Base-by-base conservation (phyloP, 257 asterid genomes). In the Plectranthus barbatus region DNA sequence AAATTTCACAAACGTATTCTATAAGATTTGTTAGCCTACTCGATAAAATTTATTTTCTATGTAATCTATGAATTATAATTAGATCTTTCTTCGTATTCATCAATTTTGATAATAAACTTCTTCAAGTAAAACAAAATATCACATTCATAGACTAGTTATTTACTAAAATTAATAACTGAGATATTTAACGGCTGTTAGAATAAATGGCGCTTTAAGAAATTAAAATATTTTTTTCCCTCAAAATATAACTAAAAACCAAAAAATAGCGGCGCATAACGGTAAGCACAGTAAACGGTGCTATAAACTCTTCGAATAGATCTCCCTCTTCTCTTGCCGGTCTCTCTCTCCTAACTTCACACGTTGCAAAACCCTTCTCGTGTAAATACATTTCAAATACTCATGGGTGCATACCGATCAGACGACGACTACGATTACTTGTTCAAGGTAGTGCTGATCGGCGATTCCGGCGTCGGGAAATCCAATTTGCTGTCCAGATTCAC, bases 401-500 rank as follows among this genome's bases (percentile, higher is more conserved):
- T 79, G 84, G 84, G 84, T 60, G 81, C 84, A 26, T 80, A 80
- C 62, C 71, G 85, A 76, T 72, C 85, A 9, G 85, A 80, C 49
- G 85, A 80, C 34, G 85, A 80, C 62, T 80, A 80, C 45, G 85
- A 80, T 74, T 80, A 76, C 64, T 61, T 80, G 67, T 80, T 76
- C 80, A 80, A 80, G 76, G 78, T 80, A 6, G 85, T 80, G 6
- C n/a, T n/a, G n/a, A n/a, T n/a, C n/a, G n/a, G n/a, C n/a, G n/a
- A n/a, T n/a, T n/a, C n/a, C n/a, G n/a, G n/a, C n/a, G n/a, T n/a
- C n/a, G n/a, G n/a, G n/a, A n/a, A n/a, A n/a, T n/a, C n/a, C n/a
- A n/a, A n/a, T 58, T 69, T 72, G 60, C 75, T 79, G 1, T 79
- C 82, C 51, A 55, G 82, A 76, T 80, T 80, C 55, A 71, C 82